phyloP scores from a whole-genome alignment of 1,139 yeast species.

The Hansenula anomala region DNA sequence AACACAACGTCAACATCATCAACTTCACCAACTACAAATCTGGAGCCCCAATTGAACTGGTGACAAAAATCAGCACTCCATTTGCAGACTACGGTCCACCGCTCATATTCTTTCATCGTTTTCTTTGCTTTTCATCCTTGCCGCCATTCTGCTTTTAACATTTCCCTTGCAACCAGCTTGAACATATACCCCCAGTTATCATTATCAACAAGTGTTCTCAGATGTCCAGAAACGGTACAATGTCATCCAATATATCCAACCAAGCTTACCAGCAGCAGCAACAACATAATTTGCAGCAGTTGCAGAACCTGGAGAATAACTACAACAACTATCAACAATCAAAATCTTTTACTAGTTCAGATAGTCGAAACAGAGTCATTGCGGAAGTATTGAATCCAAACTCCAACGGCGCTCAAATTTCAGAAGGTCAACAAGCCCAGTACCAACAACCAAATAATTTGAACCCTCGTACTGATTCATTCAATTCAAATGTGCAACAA shows the following conservation, averaged over 20 bases:
- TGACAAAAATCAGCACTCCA: too few species aligned
- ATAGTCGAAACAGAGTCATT: conserved; percentile 11
- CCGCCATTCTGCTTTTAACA: too few species aligned
- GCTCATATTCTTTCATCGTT: too few species aligned
- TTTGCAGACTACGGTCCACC: too few species aligned
- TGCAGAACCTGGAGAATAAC: conserved; percentile 27
- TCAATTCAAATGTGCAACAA: background rate
- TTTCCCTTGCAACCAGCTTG: background rate
- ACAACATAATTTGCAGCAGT: conserved; percentile 29
- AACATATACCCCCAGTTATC: background rate
- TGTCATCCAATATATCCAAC: conserved; percentile 29
- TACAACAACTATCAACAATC: conserved; percentile 28
- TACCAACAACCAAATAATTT: conserved; percentile 1
- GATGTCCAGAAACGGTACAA: conserved; percentile 31
- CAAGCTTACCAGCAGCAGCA: conserved; percentile 36
- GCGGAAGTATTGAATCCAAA: conserved; percentile 9
- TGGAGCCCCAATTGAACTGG: too few species aligned
- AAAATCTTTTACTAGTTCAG: conserved; percentile 26
- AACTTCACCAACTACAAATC: too few species aligned
- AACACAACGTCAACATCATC: too few species aligned
- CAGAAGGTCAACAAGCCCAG: background rate
- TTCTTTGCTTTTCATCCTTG: too few species aligned
- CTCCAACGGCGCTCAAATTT: conserved; percentile 2
- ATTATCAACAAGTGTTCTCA: background rate
- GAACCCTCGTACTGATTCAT: background rate